Percentiles rank a stretch among this genome's conserved stretches.
phyloP scores from a whole-genome alignment of 148 eudicot species.

The Oxyria digyna region DNA sequence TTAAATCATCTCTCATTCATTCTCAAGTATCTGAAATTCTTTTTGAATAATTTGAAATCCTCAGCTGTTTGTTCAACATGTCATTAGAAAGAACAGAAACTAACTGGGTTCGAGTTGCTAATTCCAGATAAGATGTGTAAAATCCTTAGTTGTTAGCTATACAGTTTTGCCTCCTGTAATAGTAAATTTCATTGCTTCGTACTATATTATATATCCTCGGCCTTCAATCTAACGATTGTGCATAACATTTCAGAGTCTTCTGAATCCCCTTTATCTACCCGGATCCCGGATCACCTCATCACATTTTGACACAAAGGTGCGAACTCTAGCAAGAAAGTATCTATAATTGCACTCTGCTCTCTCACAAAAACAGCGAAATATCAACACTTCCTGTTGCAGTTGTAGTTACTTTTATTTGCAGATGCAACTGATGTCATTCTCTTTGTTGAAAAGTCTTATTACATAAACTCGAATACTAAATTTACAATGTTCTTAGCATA shows the following conservation, averaged over 20 bases:
- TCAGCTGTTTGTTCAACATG: neutral
- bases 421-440: neutral
- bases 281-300: constrained; percentile 88
- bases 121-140: neutral
- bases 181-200: neutral
- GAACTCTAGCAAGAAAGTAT: constrained; percentile 87
- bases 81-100: neutral
- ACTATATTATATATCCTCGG: neutral
- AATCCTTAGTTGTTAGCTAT: neutral
- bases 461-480: too few relatives aligned
- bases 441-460: neutral
- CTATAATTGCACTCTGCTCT: constrained; percentile 25
- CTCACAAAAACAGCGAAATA: neutral
- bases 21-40: neutral
- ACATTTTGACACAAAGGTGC: constrained; percentile 95
- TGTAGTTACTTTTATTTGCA: neutral
- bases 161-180: neutral
- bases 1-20: too few relatives aligned
- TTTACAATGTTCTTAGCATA: too few relatives aligned
- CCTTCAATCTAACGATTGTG: neutral
- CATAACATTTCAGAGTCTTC: constrained; percentile 47
- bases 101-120: neutral
- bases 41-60: neutral
- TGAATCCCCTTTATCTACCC: constrained; percentile 86
- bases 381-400: neutral